phyloP scores from a whole-genome alignment of 1,284 basidiomycete genomes.

The Melampsora larici-populina region DNA sequence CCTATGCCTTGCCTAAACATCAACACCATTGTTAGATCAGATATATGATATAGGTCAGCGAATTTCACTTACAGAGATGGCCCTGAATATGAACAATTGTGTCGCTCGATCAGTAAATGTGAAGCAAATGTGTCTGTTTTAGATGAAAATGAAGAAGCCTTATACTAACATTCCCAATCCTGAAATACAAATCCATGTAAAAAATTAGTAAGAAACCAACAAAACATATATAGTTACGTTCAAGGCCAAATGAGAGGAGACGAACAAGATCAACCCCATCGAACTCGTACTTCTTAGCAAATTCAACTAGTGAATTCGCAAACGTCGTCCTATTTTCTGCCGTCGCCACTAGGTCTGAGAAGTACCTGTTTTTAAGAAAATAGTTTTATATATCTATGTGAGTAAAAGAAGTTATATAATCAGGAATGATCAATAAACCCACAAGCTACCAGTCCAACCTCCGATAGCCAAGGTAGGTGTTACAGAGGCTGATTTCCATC shows the following conservation, averaged over 20 bases:
- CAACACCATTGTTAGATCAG: not conserved
- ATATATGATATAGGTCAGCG: not conserved
- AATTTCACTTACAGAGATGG: constrained; percentile 29
- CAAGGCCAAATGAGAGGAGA: no score
- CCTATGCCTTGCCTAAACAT: constrained; percentile 34
- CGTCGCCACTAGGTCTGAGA: constrained; percentile 25
- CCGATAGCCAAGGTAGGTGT: constrained; percentile 17
- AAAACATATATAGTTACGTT: no score
- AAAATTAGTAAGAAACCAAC: no score
- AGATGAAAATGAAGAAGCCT: not conserved
- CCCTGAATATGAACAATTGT: not conserved
- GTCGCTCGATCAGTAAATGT: not conserved
- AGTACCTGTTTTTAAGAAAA: constrained; percentile 14
- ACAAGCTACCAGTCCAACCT: constrained; percentile 37
- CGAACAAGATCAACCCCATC: constrained; percentile 23
- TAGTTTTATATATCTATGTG: not conserved
- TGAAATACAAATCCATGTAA: no score
- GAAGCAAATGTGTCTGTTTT: not conserved
- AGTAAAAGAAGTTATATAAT: not conserved
- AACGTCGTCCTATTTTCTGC: constrained; percentile 30
- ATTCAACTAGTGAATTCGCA: constrained; percentile 25
- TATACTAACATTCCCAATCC: constrained; percentile 43
- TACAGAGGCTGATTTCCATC: constrained; percentile 13
- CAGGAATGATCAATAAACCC: not conserved
- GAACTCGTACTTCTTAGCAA: constrained; percentile 39